A percentile compares a stretch with the other conserved stretches of the same genome.
Conservation (phyloP, 2,329 filamentous ascomycete genomes). For the Botrytis deweyae region DNA sequence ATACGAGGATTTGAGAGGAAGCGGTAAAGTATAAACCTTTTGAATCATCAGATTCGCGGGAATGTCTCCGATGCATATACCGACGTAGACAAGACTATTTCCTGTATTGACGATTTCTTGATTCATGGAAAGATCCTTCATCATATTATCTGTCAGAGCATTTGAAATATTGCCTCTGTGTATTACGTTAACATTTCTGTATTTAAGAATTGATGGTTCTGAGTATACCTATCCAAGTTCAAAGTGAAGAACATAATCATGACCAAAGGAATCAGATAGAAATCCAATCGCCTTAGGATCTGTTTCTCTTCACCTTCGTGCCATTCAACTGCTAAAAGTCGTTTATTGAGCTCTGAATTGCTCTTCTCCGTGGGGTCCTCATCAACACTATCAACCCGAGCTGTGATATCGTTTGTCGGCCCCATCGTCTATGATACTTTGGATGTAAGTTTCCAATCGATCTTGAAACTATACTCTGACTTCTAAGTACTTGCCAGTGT, state of each 20-base stretch:
- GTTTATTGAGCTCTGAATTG: slow-evolving; percentile 16
- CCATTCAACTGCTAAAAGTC: slow-evolving; percentile 15
- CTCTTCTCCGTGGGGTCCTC: slow-evolving; percentile 17
- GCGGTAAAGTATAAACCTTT: neutral
- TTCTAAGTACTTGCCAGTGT: neutral
- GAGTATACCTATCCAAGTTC: slow-evolving; percentile 19
- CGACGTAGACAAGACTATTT: slow-evolving; percentile 19
- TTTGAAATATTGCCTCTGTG: slow-evolving; percentile 50
- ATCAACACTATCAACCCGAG: slow-evolving; percentile 19
- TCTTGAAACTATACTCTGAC: neutral
- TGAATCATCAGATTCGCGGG: slow-evolving; percentile 19
- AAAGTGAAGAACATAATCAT: slow-evolving; percentile 22
- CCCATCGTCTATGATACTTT: slow-evolving; percentile 11
- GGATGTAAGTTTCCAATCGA: neutral
- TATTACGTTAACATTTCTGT: neutral
- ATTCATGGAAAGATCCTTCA: slow-evolving; percentile 14
- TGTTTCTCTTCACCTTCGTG: slow-evolving; percentile 17
- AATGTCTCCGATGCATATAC: slow-evolving; percentile 19
- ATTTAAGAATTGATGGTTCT: neutral
- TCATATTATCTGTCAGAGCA: slow-evolving; percentile 51
- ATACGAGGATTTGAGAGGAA: neutral
- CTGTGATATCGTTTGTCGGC: slow-evolving; percentile 14
- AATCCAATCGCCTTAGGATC: slow-evolving; percentile 11
- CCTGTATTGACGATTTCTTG: slow-evolving; percentile 18
- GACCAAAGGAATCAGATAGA: slow-evolving; percentile 18